Evolutionary conservation across 2,329 filamentous ascomycete species (phyloP).

Genomic region (Hawksworthiomyces lignivorus): DNA sequence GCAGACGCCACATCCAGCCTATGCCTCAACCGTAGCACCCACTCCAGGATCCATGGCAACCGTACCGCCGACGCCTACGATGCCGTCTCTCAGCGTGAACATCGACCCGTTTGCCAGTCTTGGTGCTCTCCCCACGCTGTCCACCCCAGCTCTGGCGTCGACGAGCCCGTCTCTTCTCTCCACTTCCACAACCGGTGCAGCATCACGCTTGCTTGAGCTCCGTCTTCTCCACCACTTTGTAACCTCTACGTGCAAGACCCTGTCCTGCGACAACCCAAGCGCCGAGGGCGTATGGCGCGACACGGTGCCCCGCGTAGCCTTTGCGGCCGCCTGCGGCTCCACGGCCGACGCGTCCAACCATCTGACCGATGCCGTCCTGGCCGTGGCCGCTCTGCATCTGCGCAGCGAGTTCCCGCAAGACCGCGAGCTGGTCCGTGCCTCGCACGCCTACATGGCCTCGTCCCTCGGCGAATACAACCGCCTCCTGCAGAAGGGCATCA

Average conservation of each 20-base stretch:
- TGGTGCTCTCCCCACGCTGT: not conserved
- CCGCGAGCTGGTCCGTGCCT: conserved; percentile 51
- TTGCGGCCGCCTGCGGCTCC: conserved; percentile 32
- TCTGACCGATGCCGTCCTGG: conserved; percentile 56
- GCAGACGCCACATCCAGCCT: conserved; percentile 14
- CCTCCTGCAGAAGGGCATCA: conserved; percentile 48
- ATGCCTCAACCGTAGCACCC: conserved; percentile 2
- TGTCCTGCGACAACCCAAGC: conserved; percentile 44
- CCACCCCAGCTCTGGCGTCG: conserved; percentile 26
- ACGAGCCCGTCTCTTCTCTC: conserved; percentile 27
- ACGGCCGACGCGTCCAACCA: conserved; percentile 33
- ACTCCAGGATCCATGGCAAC: conserved; percentile 8
- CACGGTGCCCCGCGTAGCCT: conserved; percentile 53
- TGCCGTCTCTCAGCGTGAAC: conserved; percentile 16
- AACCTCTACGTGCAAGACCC: conserved; percentile 50
- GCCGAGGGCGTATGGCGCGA: conserved; percentile 52
- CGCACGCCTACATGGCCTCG: conserved; percentile 58
- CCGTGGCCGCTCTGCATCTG: conserved; percentile 56
- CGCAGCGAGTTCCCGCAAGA: conserved; percentile 50
- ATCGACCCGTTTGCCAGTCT: not conserved
- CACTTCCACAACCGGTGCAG: conserved; percentile 24
- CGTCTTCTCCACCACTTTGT: conserved; percentile 59
- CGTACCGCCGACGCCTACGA: conserved; percentile 16
- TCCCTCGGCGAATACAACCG: conserved; percentile 53
- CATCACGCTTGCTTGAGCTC: conserved; percentile 49